phyloP scores from a whole-genome alignment of 2,329 filamentous ascomycete species.

The Aureobasidium sp. region DNA sequence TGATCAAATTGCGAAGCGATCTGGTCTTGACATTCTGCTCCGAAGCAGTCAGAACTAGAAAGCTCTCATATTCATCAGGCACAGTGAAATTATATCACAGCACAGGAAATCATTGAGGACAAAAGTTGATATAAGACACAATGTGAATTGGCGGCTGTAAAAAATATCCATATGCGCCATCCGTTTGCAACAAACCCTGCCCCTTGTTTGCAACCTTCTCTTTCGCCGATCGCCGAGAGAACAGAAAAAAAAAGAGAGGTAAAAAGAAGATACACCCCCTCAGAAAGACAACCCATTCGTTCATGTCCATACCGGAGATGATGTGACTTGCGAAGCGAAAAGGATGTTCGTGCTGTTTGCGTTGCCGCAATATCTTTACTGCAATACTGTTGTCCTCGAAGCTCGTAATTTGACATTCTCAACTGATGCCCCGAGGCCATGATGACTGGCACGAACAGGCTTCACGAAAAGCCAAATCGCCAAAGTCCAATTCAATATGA shows the following conservation, averaged over 20 bases:
- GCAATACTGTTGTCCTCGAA: background rate
- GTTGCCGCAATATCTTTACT: background rate
- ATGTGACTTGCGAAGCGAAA: background rate
- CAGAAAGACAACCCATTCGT: background rate
- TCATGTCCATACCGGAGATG: background rate
- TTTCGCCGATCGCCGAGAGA: background rate
- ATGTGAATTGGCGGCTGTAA: background rate
- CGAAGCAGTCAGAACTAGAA: too few relatives aligned
- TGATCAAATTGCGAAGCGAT: too few relatives aligned
- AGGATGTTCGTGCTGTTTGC: background rate
- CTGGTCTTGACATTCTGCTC: too few relatives aligned
- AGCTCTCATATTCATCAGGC: too few relatives aligned
- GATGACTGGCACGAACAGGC: background rate
- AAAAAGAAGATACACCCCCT: background rate
- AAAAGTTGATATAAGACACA: background rate
- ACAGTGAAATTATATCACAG: too few relatives aligned
- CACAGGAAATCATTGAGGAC: background rate
- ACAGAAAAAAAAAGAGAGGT: background rate
- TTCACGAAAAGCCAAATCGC: background rate
- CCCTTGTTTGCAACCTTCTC: background rate
- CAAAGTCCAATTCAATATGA: background rate
- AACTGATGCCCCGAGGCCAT: background rate
- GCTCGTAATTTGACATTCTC: background rate
- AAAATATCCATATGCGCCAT: constrained; percentile 4
- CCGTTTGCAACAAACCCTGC: background rate